These are phyloP conservation scores for Sonneratia alba DNA, from an alignment of 345 rosid species.

Conservation along the genomic window DNA sequence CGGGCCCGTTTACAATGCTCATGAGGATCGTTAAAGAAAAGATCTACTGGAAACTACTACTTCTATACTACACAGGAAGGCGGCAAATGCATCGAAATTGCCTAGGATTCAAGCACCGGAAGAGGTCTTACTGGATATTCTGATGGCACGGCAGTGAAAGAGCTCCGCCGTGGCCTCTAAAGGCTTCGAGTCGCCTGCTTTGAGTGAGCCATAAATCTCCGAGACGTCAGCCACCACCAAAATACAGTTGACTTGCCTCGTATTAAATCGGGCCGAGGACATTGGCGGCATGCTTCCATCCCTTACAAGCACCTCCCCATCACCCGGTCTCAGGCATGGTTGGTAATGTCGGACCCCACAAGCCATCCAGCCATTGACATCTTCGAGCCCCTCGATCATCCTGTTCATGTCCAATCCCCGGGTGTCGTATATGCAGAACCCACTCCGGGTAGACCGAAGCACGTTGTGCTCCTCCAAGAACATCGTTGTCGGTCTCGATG, in stretches of 20 bases:
- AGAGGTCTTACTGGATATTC: conserved; percentile 35
- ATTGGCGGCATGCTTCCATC: conserved; percentile 16
- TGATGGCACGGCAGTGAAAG: conserved; percentile 31
- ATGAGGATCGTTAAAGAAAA: too few relatives aligned
- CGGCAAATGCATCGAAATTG: too few relatives aligned
- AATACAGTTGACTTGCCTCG: conserved; percentile 35
- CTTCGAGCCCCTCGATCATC: conserved; percentile 29
- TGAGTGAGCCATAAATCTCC: conserved; percentile 30
- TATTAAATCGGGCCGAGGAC: conserved; percentile 29
- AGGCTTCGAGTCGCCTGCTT: conserved; percentile 30
- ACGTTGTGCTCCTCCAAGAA: conserved; percentile 58
- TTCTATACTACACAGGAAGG: too few relatives aligned
- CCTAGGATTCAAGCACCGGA: neutral
- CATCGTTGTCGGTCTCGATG: conserved; percentile 24
- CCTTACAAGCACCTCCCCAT: conserved; percentile 8
- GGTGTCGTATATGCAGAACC: conserved; percentile 48
- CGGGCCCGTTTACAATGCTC: too few relatives aligned
- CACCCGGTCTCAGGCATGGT: conserved; percentile 31
- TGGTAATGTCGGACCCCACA: conserved; percentile 55
- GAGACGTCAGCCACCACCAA: conserved; percentile 42
- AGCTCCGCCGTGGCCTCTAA: conserved; percentile 37
- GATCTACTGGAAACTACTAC: too few relatives aligned
- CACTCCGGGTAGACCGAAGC: conserved; percentile 35
- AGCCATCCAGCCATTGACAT: conserved; percentile 37
- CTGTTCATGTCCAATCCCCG: conserved; percentile 30